phyloP scores from a whole-genome alignment of 352 stramenopile genomes.

The Phytophthora pisi region DNA sequence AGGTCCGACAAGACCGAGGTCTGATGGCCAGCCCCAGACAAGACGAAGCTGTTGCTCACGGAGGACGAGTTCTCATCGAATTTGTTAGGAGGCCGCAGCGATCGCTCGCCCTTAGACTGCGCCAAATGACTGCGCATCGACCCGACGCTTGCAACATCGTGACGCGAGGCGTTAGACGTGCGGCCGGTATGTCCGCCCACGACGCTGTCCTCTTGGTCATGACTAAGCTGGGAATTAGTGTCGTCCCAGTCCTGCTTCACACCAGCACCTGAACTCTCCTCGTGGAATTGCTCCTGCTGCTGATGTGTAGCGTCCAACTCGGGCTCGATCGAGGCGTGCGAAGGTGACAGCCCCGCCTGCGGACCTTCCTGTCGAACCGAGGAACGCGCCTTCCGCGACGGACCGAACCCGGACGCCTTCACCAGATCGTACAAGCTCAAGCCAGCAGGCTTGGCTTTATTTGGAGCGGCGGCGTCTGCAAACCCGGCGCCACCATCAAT shows the following conservation, averaged over 20 bases:
- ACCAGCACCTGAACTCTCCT: not conserved
- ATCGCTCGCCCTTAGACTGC: constrained; percentile 3
- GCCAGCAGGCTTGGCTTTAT: constrained; percentile 26
- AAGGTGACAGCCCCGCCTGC: constrained; percentile 1
- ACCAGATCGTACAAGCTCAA: constrained; percentile 53
- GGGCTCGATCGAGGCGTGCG: constrained; percentile 7
- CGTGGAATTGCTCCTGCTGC: not conserved
- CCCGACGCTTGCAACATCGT: not conserved
- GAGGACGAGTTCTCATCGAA: constrained; percentile 30
- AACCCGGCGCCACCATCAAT: constrained; percentile 5
- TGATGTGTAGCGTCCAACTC: not conserved
- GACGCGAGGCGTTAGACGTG: not conserved
- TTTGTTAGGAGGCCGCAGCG: not conserved
- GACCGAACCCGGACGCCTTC: constrained; percentile 33
- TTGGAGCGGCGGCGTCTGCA: constrained; percentile 1
- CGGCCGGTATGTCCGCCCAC: not conserved
- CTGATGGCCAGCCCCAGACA: constrained; percentile 9
- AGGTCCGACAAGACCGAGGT: constrained; percentile 10
- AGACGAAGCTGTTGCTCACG: constrained; percentile 33
- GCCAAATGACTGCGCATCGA: not conserved
- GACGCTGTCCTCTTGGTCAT: not conserved
- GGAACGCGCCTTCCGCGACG: constrained; percentile 13
- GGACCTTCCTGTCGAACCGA: constrained; percentile 13
- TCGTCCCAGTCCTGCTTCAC: constrained; percentile 7
- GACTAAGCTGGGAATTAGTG: not conserved